Conservation (phyloP, 139 green algal species). For the Tetradesmus obliquus region DNA sequence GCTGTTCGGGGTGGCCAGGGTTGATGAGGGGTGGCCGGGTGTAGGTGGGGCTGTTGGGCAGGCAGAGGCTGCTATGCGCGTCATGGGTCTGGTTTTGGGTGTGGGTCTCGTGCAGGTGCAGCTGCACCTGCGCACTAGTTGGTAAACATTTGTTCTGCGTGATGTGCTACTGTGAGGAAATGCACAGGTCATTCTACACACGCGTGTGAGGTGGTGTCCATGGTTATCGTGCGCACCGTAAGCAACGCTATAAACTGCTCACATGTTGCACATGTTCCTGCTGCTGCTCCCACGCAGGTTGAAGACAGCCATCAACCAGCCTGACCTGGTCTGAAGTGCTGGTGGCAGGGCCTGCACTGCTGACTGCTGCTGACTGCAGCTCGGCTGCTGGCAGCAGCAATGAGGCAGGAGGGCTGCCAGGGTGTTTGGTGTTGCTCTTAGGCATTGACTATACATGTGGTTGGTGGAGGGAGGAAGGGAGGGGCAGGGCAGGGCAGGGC, state of each 20-base stretch:
- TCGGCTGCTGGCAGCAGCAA: neutral
- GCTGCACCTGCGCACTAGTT: too few relatives aligned
- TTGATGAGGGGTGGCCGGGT: neutral
- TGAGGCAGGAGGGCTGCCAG: neutral
- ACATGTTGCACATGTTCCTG: neutral
- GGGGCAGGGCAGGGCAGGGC: neutral
- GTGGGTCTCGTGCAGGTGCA: too few relatives aligned
- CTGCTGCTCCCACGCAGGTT: slow-evolving; percentile 62
- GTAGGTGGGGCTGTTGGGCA: neutral
- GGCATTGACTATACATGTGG: neutral
- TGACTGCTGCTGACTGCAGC: neutral
- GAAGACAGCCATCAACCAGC: slow-evolving; percentile 85
- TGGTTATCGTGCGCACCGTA: neutral
- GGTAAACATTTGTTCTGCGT: too few relatives aligned
- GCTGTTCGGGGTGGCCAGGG: neutral
- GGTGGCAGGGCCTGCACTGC: neutral
- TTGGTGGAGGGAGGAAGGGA: neutral
- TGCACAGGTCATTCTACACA: too few relatives aligned
- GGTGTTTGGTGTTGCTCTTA: neutral
- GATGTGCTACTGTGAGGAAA: too few relatives aligned
- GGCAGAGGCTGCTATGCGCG: neutral
- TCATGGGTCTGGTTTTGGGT: neutral
- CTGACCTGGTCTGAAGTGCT: slow-evolving; percentile 62
- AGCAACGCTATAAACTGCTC: neutral
- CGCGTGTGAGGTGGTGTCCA: too few relatives aligned